A percentile compares a stretch with the other conserved stretches of the same genome.
These are phyloP conservation scores for Exophiala sp. DNA, from an alignment of 2,329 filamentous ascomycete species.

Conservation along the genomic window DNA sequence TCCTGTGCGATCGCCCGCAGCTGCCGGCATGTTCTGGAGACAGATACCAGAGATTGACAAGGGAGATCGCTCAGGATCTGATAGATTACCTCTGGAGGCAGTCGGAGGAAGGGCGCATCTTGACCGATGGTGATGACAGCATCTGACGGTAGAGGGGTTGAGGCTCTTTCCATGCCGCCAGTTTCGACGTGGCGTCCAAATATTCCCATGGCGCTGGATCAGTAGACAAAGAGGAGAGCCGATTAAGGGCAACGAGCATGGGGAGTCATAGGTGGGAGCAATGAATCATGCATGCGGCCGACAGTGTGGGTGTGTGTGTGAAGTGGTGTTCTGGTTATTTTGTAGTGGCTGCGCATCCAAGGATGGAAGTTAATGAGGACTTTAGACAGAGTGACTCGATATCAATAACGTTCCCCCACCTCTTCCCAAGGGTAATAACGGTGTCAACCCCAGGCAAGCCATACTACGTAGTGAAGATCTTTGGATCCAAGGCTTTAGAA, in stretches of 20 bases:
- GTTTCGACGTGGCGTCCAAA: constrained; percentile 4
- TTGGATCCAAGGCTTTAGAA: too few relatives aligned
- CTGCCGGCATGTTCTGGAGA: constrained; percentile 59
- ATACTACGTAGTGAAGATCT: too few relatives aligned
- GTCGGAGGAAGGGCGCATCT: constrained; percentile 28
- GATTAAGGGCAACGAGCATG: neutral
- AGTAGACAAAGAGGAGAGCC: neutral
- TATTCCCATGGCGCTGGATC: constrained; percentile 8
- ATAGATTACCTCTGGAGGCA: constrained; percentile 74
- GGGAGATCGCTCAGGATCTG: constrained; percentile 66
- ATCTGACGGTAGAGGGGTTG: neutral
- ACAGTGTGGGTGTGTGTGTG: neutral
- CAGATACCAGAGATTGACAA: constrained; percentile 59
- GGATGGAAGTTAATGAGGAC: neutral
- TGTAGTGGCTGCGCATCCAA: too few relatives aligned
- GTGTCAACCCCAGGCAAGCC: neutral
- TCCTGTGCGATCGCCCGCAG: constrained; percentile 59
- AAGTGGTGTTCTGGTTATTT: neutral
- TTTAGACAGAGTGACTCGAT: neutral
- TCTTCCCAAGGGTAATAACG: neutral
- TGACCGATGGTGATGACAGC: constrained; percentile 11
- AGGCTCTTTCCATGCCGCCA: neutral
- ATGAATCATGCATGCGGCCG: too few relatives aligned
- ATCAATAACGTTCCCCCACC: neutral
- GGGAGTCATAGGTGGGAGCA: too few relatives aligned